These are phyloP conservation scores for Paramecium caudatum DNA, from an alignment of 73 alveolate species.

Conservation along the genomic window DNA sequence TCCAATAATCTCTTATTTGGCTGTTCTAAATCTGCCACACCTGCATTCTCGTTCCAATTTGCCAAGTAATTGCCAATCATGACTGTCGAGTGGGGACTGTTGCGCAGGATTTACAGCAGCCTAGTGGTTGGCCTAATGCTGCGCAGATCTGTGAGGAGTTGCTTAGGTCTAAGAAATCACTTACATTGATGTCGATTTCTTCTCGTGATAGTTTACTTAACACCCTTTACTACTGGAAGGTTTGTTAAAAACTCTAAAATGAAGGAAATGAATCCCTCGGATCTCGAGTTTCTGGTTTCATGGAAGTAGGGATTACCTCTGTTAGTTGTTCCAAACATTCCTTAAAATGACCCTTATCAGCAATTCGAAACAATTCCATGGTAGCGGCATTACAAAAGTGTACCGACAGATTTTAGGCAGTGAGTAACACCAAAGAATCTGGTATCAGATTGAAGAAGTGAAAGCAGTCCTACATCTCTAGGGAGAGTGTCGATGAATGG, in stretches of 20 bases:
- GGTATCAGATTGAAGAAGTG: conserved; percentile 56
- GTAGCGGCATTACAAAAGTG: conserved; percentile 43
- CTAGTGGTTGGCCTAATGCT: not conserved
- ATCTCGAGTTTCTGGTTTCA: conserved; percentile 30
- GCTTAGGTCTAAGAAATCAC: not conserved
- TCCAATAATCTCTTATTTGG: not conserved
- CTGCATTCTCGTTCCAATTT: not conserved
- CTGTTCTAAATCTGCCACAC: not conserved
- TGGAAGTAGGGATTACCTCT: not conserved
- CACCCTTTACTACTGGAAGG: not conserved
- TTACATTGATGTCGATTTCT: conserved; percentile 11
- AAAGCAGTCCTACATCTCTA: not conserved
- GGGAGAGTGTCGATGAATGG: not conserved
- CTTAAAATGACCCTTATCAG: not conserved
- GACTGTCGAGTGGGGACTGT: not conserved
- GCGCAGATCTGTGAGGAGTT: not conserved
- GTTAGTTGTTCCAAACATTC: not conserved
- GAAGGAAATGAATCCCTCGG: conserved; percentile 56
- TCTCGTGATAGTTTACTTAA: not conserved
- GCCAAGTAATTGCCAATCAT: conserved; percentile 25
- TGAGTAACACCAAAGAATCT: not conserved
- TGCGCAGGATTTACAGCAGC: not conserved
- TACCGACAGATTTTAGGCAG: not conserved
- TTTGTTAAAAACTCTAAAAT: conserved; percentile 30
- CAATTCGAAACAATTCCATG: not conserved